phyloP scores from a whole-genome alignment of 768 basidiomycete species.

The Brasilioporus rufonigricans region DNA sequence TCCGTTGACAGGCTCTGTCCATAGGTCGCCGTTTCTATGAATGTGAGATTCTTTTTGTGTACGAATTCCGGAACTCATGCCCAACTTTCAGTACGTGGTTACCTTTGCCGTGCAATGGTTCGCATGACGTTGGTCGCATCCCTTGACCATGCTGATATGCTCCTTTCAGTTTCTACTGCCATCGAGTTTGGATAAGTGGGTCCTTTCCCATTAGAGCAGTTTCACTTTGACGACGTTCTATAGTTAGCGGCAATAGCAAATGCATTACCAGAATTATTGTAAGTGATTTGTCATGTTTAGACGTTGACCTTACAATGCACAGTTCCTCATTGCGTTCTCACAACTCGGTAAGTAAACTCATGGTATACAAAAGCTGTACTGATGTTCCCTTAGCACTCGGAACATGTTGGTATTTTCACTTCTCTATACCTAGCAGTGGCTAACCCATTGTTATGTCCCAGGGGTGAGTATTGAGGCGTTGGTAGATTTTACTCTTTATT shows the following conservation, averaged over 20 bases:
- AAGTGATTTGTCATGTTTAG: neutral
- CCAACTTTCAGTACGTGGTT: constrained; percentile 1
- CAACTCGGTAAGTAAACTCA: constrained; percentile 4
- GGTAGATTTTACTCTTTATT: neutral
- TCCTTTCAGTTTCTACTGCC: constrained; percentile 12
- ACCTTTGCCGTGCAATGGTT: constrained; percentile 13
- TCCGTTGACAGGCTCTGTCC: neutral
- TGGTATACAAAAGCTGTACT: neutral
- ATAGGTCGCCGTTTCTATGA: constrained; percentile 2
- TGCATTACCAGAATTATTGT: neutral
- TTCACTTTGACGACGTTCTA: neutral
- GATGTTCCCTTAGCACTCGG: constrained; percentile 6
- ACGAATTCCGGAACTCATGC: neutral
- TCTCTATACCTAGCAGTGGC: neutral
- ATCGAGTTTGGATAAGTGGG: constrained; percentile 21
- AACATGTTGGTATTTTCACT: constrained; percentile 1
- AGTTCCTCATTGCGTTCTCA: neutral
- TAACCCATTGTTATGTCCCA: neutral
- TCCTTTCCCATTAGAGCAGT: neutral
- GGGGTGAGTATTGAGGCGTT: constrained; percentile 1
- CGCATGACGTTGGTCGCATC: neutral
- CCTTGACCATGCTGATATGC: neutral
- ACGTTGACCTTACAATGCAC: neutral
- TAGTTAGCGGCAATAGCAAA: constrained; percentile 1
- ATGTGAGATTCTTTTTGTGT: constrained; percentile 1